Conservation (phyloP, 2,329 filamentous ascomycete genomes). For the Botrytis pseudocinerea region DNA sequence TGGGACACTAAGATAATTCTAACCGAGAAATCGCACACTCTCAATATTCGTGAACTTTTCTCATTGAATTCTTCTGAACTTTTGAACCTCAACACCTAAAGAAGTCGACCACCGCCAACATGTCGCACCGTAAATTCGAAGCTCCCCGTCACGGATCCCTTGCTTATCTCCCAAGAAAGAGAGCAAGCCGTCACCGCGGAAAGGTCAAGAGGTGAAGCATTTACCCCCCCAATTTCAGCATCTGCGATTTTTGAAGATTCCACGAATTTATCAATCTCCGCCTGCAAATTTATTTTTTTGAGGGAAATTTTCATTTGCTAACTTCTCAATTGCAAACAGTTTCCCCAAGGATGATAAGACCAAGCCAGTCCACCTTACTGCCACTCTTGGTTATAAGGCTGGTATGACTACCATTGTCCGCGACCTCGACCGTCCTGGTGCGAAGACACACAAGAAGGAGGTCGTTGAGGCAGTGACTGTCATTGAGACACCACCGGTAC, state of each 20-base stretch:
- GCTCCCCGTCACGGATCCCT: constrained; percentile 95
- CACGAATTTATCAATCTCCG: neutral
- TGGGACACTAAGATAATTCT: neutral
- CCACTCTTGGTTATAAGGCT: constrained; percentile 99
- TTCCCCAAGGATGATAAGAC: constrained; percentile 99
- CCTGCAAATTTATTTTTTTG: neutral
- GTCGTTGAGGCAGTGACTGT: constrained; percentile 85
- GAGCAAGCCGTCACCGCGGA: constrained; percentile 88
- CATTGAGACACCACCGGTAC: constrained; percentile 93
- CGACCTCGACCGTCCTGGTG: constrained; percentile 91
- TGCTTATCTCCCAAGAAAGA: constrained; percentile 86
- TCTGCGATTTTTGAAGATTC: constrained; percentile 23
- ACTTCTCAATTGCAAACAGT: constrained; percentile 43
- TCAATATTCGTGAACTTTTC: constrained; percentile 22
- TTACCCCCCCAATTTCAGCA: constrained; percentile 17
- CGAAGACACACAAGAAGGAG: constrained; percentile 99
- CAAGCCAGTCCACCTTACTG: constrained; percentile 98
- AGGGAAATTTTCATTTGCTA: constrained; percentile 11
- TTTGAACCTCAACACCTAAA: constrained; percentile 23
- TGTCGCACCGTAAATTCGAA: constrained; percentile 41
- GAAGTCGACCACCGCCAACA: constrained; percentile 26
- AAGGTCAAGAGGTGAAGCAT: constrained; percentile 93
- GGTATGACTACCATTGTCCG: constrained; percentile 99
- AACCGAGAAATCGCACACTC: constrained; percentile 22
- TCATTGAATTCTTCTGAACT: constrained; percentile 17